A percentile compares a stretch with the other conserved stretches of the same genome.
phyloP scores from a whole-genome alignment of 352 stramenopile genomes.

The Globisporangium solare region DNA sequence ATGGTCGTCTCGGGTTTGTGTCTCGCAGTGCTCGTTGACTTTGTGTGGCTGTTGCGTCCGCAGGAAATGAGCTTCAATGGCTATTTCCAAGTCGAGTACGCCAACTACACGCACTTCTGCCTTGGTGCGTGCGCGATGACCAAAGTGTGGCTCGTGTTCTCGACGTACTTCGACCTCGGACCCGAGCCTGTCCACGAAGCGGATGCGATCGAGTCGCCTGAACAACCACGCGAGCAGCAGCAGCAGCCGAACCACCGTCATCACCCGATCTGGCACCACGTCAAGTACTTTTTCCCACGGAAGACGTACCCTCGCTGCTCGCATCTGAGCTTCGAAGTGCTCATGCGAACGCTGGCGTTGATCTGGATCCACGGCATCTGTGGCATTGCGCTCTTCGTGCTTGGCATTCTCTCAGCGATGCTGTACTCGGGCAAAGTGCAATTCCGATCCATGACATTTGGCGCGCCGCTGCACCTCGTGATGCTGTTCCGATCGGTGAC shows the following conservation, averaged over 20 bases:
- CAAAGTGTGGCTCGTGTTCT: conserved; percentile 70
- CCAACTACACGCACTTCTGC: conserved; percentile 42
- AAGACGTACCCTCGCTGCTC: conserved; percentile 56
- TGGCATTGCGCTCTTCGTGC: conserved; percentile 40
- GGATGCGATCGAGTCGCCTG: background rate
- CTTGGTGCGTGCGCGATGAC: conserved; percentile 45
- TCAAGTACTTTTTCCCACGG: conserved; percentile 66
- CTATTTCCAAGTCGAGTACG: conserved; percentile 39
- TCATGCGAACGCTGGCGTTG: conserved; percentile 61
- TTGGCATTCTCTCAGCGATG: conserved; percentile 40
- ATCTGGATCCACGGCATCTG: conserved; percentile 69
- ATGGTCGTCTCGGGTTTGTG: conserved; percentile 49
- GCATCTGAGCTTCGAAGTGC: conserved; percentile 63
- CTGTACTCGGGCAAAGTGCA: conserved; percentile 40
- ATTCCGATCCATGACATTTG: conserved; percentile 43
- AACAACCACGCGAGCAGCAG: background rate
- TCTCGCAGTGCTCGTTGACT: conserved; percentile 41
- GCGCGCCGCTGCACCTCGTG: conserved; percentile 55
- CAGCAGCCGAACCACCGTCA: conserved; percentile 5
- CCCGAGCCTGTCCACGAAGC: conserved; percentile 7
- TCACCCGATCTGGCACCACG: conserved; percentile 39
- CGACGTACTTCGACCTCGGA: conserved; percentile 53
- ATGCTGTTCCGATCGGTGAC: conserved; percentile 56
- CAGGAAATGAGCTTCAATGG: conserved; percentile 60
- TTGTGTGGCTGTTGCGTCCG: conserved; percentile 62